Evolutionary conservation across 164 flowering plant species (phyloP), one percentile per base, ranked within the genome.

Genomic region (Brasenia schreberi): DNA sequence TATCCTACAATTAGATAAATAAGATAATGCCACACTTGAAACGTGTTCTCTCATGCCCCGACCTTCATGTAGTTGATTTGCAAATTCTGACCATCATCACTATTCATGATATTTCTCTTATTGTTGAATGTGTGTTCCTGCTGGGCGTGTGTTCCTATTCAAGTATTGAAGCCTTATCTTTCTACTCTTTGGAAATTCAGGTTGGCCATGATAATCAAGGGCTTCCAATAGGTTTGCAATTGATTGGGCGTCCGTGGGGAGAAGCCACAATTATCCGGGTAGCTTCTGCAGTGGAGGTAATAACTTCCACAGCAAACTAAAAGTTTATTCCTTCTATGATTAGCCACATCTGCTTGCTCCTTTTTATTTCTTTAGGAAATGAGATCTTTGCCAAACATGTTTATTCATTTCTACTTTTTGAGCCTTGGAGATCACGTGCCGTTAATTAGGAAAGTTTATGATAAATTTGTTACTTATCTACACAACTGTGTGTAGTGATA

Each of bases 121-220:
- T 23, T 23, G 27, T 23, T 23, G 27, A 23, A 23, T 23, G 27
- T 2, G 0, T 23, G 27, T 23, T 23, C 27, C 27, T 23, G 27
- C 27, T 23, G 27, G 27, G 27, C 27, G 27, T 23, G 27, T 2
- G 27, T 23, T 23, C 27, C 27, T 23, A 23, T 23, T 23, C 27
- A 23, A 23, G 27, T 23, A 23, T 23, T 23, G 27, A 23, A 23
- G 27, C 27, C 27, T 23, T 23, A 23, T 23, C 27, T 23, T 23
- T 23, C 27, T 23, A 23, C 27, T 23, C 27, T n/a, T 23, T 23
- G 27, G 16, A 39, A 67, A 19, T 71, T 68, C 83, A 94, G 98
- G 82, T 94, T 70, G 99, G 99, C 19, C 86, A 89, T 70, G 99
- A 94, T 75, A 94, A 88, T 69, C 82, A 94, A 79, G 99, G 99